A percentile compares a stretch with the other conserved stretches of the same genome.
phyloP scores from a whole-genome alignment of 2,329 filamentous ascomycete species.

The Coniochaeta hoffmannii region DNA sequence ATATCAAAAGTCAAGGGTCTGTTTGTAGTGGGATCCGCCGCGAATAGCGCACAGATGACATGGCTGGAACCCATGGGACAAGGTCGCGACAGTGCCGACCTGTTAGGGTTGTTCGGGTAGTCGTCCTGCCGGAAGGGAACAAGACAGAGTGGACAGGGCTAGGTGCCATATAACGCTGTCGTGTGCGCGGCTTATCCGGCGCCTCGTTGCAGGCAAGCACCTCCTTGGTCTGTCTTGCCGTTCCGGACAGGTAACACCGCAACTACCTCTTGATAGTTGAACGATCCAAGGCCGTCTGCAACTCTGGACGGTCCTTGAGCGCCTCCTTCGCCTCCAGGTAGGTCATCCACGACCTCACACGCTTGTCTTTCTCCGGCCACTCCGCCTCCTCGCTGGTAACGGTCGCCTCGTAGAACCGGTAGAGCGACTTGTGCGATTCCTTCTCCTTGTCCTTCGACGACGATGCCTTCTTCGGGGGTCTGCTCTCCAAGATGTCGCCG shows the following conservation, averaged over 20 bases:
- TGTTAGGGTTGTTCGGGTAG: not conserved
- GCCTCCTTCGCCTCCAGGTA: constrained; percentile 75
- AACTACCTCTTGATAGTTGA: constrained; percentile 58
- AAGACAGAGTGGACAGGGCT: not conserved
- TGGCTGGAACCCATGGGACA: not conserved
- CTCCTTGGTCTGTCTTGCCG: not conserved
- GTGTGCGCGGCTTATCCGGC: not conserved
- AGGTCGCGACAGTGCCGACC: not conserved
- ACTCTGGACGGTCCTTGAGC: constrained; percentile 72
- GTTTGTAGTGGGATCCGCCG: not conserved
- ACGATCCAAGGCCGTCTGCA: constrained; percentile 77
- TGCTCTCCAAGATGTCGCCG: constrained; percentile 76
- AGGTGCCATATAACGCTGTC: not conserved
- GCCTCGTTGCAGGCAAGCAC: not conserved
- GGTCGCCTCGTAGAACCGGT: constrained; percentile 81
- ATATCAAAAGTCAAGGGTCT: not conserved
- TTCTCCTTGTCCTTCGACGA: constrained; percentile 38
- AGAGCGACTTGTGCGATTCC: constrained; percentile 54
- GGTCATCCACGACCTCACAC: constrained; percentile 82
- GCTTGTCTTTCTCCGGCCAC: constrained; percentile 93
- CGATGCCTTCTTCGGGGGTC: constrained; percentile 58
- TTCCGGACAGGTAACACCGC: not conserved
- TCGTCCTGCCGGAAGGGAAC: not conserved
- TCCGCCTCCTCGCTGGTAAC: constrained; percentile 77
- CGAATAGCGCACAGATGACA: not conserved